Evolutionary conservation across 345 rosid species (phyloP), one percentile per base, ranked within the genome.

Genomic region (Eucalyptus shirleyi): DNA sequence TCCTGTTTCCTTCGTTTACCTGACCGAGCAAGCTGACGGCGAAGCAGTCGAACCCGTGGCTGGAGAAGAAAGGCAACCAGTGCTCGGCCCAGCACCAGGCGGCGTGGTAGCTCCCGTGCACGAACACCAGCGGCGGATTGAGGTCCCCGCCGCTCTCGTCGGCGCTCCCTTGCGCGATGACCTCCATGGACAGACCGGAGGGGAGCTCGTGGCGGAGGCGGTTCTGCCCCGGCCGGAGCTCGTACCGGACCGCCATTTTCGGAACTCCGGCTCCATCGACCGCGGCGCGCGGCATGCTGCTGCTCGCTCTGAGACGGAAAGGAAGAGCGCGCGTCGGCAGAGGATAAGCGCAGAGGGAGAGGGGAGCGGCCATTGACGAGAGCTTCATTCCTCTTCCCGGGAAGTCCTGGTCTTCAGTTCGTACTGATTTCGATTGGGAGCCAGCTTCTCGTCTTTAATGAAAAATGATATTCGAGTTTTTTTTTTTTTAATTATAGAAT

Each of bases 71-170:
- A 23, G 98, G 96, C 89, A 97, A 89, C 99, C 99, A 97, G 88
- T 95, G 92, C 86, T 96, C 99, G 92, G 97, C 98, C 99, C 99
- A 96, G 91, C 96, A 96, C 99, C 99, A 96, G 92, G 99, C 98
- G 60, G 99, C 97, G 91, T 96, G 99, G 40, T 96, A 96, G 93
- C 99, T 97, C 45, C 99, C 99, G 90, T 97, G 99, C 55, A 96
- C 93, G 92, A 97, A 96, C 50, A 97, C 95, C 90, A 97, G 90
- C 50, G 98, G 96, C 72, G 97, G 97, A 40, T 91, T 89, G 28
- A 89, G 90, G 50, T 34, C 62, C 4, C 26, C 87, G 40, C 50
- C 67, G 30, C 67, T 87, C 56, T 83, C 87, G 40, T 24, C 83
- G 55, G 91, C 87, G 47, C 91, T 90, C 86, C 91, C 95, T 86